A percentile compares a stretch with the other conserved stretches of the same genome.
Evolutionary conservation across 495 filamentous ascomycete species (phyloP).

Genomic region (Tuber indicum): DNA sequence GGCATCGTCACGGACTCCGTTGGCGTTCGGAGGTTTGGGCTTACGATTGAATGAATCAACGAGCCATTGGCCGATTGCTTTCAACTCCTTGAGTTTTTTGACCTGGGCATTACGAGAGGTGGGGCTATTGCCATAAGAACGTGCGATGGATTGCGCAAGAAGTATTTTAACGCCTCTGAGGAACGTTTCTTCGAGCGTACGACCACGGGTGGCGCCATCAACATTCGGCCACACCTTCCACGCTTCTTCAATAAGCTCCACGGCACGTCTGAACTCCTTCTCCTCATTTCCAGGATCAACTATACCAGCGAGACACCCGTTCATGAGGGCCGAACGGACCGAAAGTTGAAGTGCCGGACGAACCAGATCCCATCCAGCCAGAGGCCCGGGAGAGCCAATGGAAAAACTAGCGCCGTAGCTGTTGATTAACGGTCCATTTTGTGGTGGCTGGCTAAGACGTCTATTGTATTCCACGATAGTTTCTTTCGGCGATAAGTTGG

Average conservation of each 20-base stretch:
- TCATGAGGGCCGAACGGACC: conserved; percentile 35
- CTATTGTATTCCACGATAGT: conserved; percentile 28
- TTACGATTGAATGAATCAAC: conserved; percentile 29
- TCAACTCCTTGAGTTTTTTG: conserved; percentile 36
- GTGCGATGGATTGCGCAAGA: conserved; percentile 34
- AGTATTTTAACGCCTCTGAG: conserved; percentile 38
- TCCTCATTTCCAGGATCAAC: conserved; percentile 23
- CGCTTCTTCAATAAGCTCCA: conserved; percentile 38
- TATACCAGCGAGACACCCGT: conserved; percentile 25
- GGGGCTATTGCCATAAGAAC: conserved; percentile 21
- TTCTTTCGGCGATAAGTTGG: conserved; percentile 28
- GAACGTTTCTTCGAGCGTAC: conserved; percentile 37
- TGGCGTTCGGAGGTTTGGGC: conserved; percentile 30
- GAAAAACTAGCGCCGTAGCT: neutral
- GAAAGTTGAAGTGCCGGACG: conserved; percentile 35
- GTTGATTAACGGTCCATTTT: conserved; percentile 7
- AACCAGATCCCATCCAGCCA: conserved; percentile 34
- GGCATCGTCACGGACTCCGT: conserved; percentile 26
- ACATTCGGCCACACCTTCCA: conserved; percentile 36
- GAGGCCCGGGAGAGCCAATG: neutral
- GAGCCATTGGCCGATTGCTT: conserved; percentile 32
- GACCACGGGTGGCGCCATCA: conserved; percentile 33
- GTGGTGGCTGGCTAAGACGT: conserved; percentile 21
- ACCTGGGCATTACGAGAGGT: conserved; percentile 26
- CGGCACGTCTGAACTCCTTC: conserved; percentile 30